Conservation (phyloP, 345 rosid species). For the Pistacia atlantica region DNA sequence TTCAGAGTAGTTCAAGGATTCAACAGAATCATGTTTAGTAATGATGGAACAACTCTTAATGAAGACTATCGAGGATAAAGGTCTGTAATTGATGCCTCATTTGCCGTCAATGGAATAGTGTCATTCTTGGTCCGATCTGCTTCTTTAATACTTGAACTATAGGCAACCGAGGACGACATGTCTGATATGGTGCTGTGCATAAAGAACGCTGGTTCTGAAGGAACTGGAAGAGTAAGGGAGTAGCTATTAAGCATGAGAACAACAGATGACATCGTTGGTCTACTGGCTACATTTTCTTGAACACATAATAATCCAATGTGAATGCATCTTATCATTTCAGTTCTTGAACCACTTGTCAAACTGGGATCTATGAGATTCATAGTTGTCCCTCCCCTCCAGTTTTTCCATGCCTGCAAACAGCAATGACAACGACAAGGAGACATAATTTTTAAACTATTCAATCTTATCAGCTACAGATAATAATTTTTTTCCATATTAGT, state of each 20-base stretch:
- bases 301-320: constrained; percentile 44
- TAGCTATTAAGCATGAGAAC: constrained; percentile 38
- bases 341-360: constrained; percentile 10
- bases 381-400: constrained; percentile 36
- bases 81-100: constrained; percentile 33
- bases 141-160: neutral
- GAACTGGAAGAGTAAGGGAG: constrained; percentile 28
- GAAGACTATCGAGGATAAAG: constrained; percentile 17
- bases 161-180: constrained; percentile 2
- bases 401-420: constrained; percentile 46
- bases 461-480: neutral
- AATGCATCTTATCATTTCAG: constrained; percentile 41
- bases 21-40: neutral
- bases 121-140: neutral
- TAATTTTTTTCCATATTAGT: neutral
- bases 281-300: constrained; percentile 36
- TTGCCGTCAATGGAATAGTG: neutral
- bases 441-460: neutral
- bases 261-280: constrained; percentile 38
- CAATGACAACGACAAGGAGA: neutral
- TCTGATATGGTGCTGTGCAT: constrained; percentile 13
- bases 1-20: neutral
- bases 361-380: constrained; percentile 24
- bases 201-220: constrained; percentile 32
- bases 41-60: neutral